Base-by-base conservation (phyloP, 2,329 filamentous ascomycete genomes). In the Sporothrix variecibatus region DNA sequence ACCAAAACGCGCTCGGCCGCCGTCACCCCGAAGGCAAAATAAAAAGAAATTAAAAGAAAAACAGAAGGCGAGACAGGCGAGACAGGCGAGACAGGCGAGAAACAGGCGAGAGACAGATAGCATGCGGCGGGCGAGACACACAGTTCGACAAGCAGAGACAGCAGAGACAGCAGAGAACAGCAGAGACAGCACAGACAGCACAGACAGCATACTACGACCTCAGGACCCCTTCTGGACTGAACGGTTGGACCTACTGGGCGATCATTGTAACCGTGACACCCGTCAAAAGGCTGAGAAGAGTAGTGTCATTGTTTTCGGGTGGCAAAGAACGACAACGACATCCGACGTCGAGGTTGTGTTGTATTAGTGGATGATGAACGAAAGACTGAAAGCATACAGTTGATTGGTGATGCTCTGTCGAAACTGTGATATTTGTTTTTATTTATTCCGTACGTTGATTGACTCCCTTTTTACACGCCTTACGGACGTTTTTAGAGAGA, bases 1-100 rank as follows among this genome's bases (percentile, higher is more conserved):
- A 69, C 65, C 43, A 69, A 69, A 53, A 67, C 38, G 62, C 62
- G 62, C 62, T 46, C 34, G 15, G 62, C 38, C 38, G 38, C 11
- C n/a, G 23, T 46, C 6, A n/a, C 15, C n/a, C n/a, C 15, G 15
- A 20, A 49, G 43, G 43, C 43, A 49, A 46, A 46, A 49, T 12
- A 20, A 49, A 20, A 20, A 49, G 12, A 11, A 43, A 15, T 43
- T 5, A 15, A 5, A 43, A 9, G 40, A 5, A 15, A 43, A 9
- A 43, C 12, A 43, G 40, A 12, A 11, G 1, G 15, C 15, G 43
- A 17, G 43, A 2, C 43, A 17, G 43, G 40, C 40, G 40, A 43
- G 40, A 43, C 40, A 43, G 11, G 40, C 40, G 5, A 43, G 40
- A 43, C 40, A 43, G n/a, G n/a, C n/a, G n/a, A n/a, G n/a, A n/a